These are phyloP conservation scores for Phytophthora kernoviae DNA, from an alignment of 352 stramenopile species.

Conservation along the genomic window DNA sequence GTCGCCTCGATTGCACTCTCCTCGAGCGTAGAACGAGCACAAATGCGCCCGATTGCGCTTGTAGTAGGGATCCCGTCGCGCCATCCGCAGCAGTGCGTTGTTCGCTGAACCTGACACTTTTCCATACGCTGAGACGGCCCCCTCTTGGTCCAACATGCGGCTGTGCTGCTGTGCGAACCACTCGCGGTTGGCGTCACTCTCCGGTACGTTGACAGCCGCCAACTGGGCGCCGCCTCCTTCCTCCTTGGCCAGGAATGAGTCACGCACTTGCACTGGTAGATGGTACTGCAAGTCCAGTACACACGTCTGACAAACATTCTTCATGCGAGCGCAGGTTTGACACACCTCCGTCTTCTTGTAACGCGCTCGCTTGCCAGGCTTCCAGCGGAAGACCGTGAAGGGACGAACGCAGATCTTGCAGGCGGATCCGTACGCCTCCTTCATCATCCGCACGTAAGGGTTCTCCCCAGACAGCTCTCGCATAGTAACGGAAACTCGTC, in stretches of 20 bases:
- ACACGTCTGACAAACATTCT: slow-evolving; percentile 99
- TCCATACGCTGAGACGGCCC: slow-evolving; percentile 86
- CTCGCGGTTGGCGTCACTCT: slow-evolving; percentile 94
- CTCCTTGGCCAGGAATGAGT: slow-evolving; percentile 83
- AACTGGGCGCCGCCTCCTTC: slow-evolving; percentile 34
- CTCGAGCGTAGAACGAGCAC: slow-evolving; percentile 95
- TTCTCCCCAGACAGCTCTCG: slow-evolving; percentile 99
- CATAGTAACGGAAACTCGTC: slow-evolving; percentile 98
- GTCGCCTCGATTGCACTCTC: slow-evolving; percentile 93
- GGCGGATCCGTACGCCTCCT: slow-evolving; percentile 94
- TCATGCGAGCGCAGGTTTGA: slow-evolving; percentile 97
- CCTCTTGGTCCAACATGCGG: slow-evolving; percentile 91
- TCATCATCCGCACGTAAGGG: slow-evolving; percentile 99
- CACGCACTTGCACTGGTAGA: slow-evolving; percentile 94
- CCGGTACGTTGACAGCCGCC: slow-evolving; percentile 77
- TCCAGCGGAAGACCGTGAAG: slow-evolving; percentile 98
- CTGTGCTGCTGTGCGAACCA: slow-evolving; percentile 95
- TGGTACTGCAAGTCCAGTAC: slow-evolving; percentile 99
- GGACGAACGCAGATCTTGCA: slow-evolving; percentile 98
- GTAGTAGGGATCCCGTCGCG: slow-evolving; percentile 90
- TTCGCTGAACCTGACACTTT: slow-evolving; percentile 66
- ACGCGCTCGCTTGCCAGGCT: slow-evolving; percentile 95
- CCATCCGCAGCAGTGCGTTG: slow-evolving; percentile 84
- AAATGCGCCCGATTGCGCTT: slow-evolving; percentile 92
- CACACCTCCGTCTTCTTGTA: slow-evolving; percentile 99